A percentile compares a stretch with the other conserved stretches of the same genome.
These are phyloP conservation scores for Dactylella cylindrospora DNA, from an alignment of 2,329 filamentous ascomycete species.

Conservation along the genomic window DNA sequence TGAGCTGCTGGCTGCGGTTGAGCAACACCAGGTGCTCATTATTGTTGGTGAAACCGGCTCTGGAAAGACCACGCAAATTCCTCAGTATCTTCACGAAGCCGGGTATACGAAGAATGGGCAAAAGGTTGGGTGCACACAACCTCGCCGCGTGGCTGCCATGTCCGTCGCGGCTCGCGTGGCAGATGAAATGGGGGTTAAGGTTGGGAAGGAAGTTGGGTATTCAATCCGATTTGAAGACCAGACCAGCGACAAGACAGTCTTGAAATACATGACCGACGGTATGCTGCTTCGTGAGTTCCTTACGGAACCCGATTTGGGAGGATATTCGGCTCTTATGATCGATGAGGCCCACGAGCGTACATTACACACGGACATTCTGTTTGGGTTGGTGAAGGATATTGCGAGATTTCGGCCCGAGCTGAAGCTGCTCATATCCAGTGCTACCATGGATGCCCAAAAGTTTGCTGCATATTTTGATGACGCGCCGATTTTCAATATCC, in stretches of 20 bases:
- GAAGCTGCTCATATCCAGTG: slow-evolving; percentile 87
- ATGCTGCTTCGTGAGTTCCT: slow-evolving; percentile 89
- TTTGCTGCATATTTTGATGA: slow-evolving; percentile 91
- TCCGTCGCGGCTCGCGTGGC: slow-evolving; percentile 94
- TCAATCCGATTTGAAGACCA: slow-evolving; percentile 92
- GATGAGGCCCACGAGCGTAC: slow-evolving; percentile 97
- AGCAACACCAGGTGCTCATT: slow-evolving; percentile 81
- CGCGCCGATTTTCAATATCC: slow-evolving; percentile 91
- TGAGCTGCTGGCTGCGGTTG: slow-evolving; percentile 81
- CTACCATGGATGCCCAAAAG: slow-evolving; percentile 90
- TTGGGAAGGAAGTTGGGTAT: slow-evolving; percentile 92
- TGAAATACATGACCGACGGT: slow-evolving; percentile 98
- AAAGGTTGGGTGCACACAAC: slow-evolving; percentile 92
- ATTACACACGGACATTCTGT: slow-evolving; percentile 83
- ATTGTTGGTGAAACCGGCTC: slow-evolving; percentile 93
- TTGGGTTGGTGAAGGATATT: slow-evolving; percentile 86
- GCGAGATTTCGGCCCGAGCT: slow-evolving; percentile 79
- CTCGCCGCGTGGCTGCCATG: slow-evolving; percentile 94
- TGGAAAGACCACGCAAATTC: slow-evolving; percentile 93
- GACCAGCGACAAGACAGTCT: slow-evolving; percentile 82
- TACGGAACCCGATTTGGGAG: slow-evolving; percentile 78
- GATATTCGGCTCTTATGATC: slow-evolving; percentile 89
- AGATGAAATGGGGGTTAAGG: slow-evolving; percentile 85
- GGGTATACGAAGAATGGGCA: slow-evolving; percentile 80
- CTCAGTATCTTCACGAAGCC: slow-evolving; percentile 89